Conservation (phyloP, 352 stramenopile species). For the Phytophthora agathidicida region DNA sequence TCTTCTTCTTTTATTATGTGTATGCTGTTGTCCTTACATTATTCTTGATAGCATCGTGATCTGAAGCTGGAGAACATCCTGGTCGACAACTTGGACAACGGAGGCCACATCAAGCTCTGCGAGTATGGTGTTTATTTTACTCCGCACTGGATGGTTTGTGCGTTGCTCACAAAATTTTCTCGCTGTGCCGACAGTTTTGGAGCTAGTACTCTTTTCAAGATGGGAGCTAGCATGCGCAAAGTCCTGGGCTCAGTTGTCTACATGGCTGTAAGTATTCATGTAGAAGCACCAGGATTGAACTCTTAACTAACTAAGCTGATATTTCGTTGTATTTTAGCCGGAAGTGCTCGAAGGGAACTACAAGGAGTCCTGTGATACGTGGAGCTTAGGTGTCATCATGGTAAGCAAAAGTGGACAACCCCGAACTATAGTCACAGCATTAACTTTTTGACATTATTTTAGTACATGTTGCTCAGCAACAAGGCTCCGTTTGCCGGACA, state of each 20-base stretch:
- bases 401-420: no score
- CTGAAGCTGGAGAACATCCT: conserved; percentile 87
- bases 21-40: no score
- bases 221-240: conserved; percentile 80
- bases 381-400: conserved; percentile 87
- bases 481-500: conserved; percentile 68
- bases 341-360: conserved; percentile 79
- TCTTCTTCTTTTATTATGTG: background rate
- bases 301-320: no score
- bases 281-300: no score
- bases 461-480: conserved; percentile 89
- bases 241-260: conserved; percentile 83
- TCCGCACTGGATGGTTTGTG: no score
- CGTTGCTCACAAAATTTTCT: conserved; percentile 46
- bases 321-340: conserved; percentile 43
- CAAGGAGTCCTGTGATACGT: conserved; percentile 78
- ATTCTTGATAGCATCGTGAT: conserved; percentile 61
- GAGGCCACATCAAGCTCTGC: conserved; percentile 78
- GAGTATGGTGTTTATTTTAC: conserved; percentile 51
- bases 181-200: conserved; percentile 62
- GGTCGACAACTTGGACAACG: conserved; percentile 55
- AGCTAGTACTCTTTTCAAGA: conserved; percentile 77
- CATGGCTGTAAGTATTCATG: conserved; percentile 78
- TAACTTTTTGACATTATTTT: background rate
- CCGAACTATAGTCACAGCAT: no score